These are phyloP conservation scores for Leccinum olivaceopallidum DNA, from an alignment of 768 basidiomycete species.

Conservation along the genomic window DNA sequence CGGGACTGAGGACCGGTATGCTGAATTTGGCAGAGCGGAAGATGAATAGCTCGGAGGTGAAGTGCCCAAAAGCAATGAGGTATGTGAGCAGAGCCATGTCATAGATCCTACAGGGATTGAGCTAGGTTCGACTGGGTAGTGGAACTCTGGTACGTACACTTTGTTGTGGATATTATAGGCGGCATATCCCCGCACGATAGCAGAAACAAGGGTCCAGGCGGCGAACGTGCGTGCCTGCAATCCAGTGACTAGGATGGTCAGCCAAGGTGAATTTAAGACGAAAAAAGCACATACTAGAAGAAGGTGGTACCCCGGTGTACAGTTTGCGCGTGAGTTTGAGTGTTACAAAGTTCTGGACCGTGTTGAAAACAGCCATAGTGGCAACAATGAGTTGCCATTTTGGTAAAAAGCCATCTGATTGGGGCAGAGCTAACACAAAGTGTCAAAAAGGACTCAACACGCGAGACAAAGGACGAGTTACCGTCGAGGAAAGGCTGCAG, in stretches of 20 bases:
- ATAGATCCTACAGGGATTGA: constrained; percentile 63
- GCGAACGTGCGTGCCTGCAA: constrained; percentile 91
- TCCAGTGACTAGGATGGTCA: constrained; percentile 61
- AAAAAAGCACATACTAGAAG: constrained; percentile 35
- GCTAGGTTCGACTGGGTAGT: constrained; percentile 1
- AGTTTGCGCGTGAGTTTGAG: constrained; percentile 75
- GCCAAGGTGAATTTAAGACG: neutral
- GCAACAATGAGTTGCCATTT: constrained; percentile 88
- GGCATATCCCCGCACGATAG: constrained; percentile 80
- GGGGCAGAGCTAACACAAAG: constrained; percentile 54
- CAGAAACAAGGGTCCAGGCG: constrained; percentile 87
- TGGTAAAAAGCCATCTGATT: constrained; percentile 70
- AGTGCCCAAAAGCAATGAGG: constrained; percentile 88
- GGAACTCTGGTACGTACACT: constrained; percentile 50
- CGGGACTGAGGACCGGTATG: constrained; percentile 63
- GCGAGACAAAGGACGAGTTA: neutral
- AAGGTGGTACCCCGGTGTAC: constrained; percentile 52
- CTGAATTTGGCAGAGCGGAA: constrained; percentile 73
- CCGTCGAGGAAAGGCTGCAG: constrained; percentile 27
- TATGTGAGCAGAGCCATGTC: constrained; percentile 88
- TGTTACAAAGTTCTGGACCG: constrained; percentile 77
- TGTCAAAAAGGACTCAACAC: neutral
- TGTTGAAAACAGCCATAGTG: constrained; percentile 80
- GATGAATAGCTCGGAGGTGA: constrained; percentile 80
- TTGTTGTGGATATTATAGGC: constrained; percentile 88